phyloP scores from a whole-genome alignment of 495 filamentous ascomycete genomes.

The Physcia stellaris region DNA sequence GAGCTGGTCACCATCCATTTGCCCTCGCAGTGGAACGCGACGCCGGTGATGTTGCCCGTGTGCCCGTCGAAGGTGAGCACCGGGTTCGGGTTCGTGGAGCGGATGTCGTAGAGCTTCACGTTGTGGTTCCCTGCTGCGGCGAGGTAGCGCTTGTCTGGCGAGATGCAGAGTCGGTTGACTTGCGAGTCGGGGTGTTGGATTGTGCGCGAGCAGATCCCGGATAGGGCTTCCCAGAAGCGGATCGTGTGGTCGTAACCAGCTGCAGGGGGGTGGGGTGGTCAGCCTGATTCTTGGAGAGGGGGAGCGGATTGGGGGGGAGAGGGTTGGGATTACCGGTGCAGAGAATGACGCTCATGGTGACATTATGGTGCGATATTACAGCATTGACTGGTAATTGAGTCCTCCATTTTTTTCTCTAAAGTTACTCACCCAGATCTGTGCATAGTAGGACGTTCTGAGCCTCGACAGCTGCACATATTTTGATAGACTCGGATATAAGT shows the following conservation, averaged over 20 bases:
- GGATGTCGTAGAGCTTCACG: conserved; percentile 96
- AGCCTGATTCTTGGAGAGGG: conserved; percentile 1
- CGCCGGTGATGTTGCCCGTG: conserved; percentile 86
- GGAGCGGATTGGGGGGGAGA: not conserved
- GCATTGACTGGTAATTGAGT: too few relatives aligned
- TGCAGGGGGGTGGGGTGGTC: conserved; percentile 25
- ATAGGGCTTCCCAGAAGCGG: conserved; percentile 96
- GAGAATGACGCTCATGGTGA: conserved; percentile 71
- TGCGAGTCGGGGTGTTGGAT: conserved; percentile 97
- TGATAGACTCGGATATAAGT: too few relatives aligned
- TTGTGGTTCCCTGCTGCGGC: conserved; percentile 89
- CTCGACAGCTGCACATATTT: too few relatives aligned
- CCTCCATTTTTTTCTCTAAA: too few relatives aligned
- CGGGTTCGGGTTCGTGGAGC: conserved; percentile 85
- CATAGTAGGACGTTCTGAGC: too few relatives aligned
- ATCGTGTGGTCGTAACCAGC: conserved; percentile 99
- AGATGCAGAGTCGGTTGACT: conserved; percentile 96
- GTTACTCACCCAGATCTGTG: too few relatives aligned
- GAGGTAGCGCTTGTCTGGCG: conserved; percentile 90
- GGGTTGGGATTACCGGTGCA: conserved; percentile 49
- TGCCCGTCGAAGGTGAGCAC: conserved; percentile 90
- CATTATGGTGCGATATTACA: conserved; percentile 1
- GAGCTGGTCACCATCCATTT: conserved; percentile 99
- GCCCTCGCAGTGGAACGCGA: conserved; percentile 94
- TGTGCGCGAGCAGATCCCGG: conserved; percentile 91